Conservation (phyloP, 495 filamentous ascomycete genomes). For the Zalerion maritima region DNA sequence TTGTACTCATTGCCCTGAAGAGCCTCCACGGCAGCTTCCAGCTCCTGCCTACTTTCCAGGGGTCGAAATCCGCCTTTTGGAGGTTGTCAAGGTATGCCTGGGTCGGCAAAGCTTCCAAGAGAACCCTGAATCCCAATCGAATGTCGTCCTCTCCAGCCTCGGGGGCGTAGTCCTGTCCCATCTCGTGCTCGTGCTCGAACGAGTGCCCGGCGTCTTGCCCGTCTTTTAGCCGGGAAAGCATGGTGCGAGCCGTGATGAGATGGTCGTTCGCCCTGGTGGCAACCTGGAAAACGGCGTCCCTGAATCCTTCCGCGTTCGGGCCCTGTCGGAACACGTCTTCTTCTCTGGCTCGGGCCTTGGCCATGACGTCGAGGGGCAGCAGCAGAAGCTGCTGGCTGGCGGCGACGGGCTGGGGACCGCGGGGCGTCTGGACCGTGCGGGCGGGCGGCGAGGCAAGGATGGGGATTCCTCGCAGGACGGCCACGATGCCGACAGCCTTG, state of each 20-base stretch:
- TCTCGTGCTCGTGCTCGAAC: conserved; percentile 72
- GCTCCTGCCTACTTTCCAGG: conserved; percentile 50
- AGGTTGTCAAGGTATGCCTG: conserved; percentile 63
- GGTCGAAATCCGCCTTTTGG: conserved; percentile 69
- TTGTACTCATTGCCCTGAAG: conserved; percentile 52
- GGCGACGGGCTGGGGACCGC: conserved; percentile 19
- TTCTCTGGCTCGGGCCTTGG: conserved; percentile 59
- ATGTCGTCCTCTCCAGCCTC: conserved; percentile 28
- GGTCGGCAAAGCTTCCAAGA: conserved; percentile 68
- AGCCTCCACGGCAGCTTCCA: conserved; percentile 85
- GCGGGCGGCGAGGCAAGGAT: conserved; percentile 64
- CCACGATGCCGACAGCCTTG: conserved; percentile 78
- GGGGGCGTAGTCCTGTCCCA: conserved; percentile 51
- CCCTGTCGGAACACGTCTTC: conserved; percentile 81
- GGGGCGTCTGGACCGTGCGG: conserved; percentile 28
- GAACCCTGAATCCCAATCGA: conserved; percentile 55
- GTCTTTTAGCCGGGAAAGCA: conserved; percentile 63
- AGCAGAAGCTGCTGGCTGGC: conserved; percentile 32
- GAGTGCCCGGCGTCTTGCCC: conserved; percentile 65
- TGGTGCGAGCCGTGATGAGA: conserved; percentile 81
- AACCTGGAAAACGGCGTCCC: conserved; percentile 81
- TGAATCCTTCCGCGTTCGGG: conserved; percentile 56
- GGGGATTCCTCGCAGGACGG: conserved; percentile 70
- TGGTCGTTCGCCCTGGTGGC: conserved; percentile 92
- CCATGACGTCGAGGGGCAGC: conserved; percentile 83